Base-by-base conservation (phyloP, 257 asterid genomes). In the Agastache rugosa region DNA sequence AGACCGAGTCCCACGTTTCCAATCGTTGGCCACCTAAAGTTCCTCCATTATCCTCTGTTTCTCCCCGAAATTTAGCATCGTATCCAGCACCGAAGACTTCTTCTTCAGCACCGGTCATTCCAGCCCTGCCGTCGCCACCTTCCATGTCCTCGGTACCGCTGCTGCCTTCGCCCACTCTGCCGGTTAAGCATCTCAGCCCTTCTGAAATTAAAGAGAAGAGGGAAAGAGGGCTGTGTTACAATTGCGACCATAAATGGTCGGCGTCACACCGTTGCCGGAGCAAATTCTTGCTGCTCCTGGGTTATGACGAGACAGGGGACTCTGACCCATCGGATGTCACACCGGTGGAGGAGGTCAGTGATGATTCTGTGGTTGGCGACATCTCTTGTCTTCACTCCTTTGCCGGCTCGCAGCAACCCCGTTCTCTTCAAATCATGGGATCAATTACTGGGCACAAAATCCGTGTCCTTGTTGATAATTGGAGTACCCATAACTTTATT, bases 81-180 rank as follows among this genome's bases (percentile, higher is more conserved):
- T 6, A 1, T 44, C 50, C 4, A 0, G n/a, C 50, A 0, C 0
- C 50, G 3, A 3, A 11, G 15, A 1, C 50, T 2, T 2, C n/a
- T 3, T 9, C 50, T 14, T 3, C 4, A 44, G 1, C 50, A 1
- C 15, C n/a, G 1, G 1, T 44, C 29, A 25, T 25, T 1, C n/a
- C 0, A 0, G 16, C 0, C 1, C 0, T 10, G 0, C 16, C n/a
- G 0, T 11, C 16, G 1, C n/a, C 50, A 11, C 1, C 16, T 2
- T 3, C 14, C 1, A 4, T 14, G 3, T 14, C 15, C 3, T 44
- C n/a, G 0, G 4, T 3, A 10, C 50, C n/a, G 11, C 4, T 44
- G 15, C 7, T 44, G 3, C 50, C 50, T 10, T 9, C n/a, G 4
- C 50, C 50, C 2, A 11, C 4, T 0, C 12, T 44, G 0, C n/a